These are phyloP conservation scores for Meyerozyma sp. DNA, from an alignment of 1,139 yeast genomes.

Conservation along the genomic window DNA sequence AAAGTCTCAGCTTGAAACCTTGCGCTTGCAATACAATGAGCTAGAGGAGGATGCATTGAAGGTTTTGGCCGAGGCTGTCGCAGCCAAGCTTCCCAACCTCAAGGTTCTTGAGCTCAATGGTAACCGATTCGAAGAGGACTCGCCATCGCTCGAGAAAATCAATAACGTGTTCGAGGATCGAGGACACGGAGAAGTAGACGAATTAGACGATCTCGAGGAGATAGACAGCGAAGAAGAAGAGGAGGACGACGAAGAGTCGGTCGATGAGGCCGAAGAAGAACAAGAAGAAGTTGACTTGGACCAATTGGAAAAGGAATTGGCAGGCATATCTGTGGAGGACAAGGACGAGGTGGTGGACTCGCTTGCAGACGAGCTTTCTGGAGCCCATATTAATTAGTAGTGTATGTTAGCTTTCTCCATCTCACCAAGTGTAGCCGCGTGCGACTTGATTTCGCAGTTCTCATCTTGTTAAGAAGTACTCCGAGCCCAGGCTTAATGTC, in stretches of 20 bases:
- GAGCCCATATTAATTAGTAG: conserved; percentile 36
- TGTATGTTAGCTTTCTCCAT: neutral
- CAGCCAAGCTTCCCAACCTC: conserved; percentile 55
- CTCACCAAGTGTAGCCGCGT: neutral
- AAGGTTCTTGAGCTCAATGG: conserved; percentile 80
- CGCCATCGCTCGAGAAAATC: conserved; percentile 29
- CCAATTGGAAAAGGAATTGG: conserved; percentile 57
- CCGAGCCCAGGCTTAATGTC: conserved; percentile 44
- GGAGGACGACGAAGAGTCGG: conserved; percentile 63
- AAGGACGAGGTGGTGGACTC: conserved; percentile 47
- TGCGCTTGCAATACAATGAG: conserved; percentile 88
- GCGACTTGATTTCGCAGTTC: neutral
- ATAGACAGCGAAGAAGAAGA: conserved; percentile 82
- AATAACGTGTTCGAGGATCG: conserved; percentile 60
- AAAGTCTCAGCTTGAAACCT: conserved; percentile 39
- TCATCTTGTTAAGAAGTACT: neutral
- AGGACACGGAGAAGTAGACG: conserved; percentile 81
- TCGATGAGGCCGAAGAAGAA: conserved; percentile 44
- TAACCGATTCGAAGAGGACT: conserved; percentile 62
- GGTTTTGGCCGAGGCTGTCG: conserved; percentile 48
- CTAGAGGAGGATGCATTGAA: conserved; percentile 63
- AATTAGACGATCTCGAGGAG: conserved; percentile 91
- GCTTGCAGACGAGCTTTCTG: conserved; percentile 54
- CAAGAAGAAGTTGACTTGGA: conserved; percentile 50
- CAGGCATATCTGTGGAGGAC: conserved; percentile 24